phyloP scores from a whole-genome alignment of 805 yeast species.

The Ogataea chonburiensis region DNA sequence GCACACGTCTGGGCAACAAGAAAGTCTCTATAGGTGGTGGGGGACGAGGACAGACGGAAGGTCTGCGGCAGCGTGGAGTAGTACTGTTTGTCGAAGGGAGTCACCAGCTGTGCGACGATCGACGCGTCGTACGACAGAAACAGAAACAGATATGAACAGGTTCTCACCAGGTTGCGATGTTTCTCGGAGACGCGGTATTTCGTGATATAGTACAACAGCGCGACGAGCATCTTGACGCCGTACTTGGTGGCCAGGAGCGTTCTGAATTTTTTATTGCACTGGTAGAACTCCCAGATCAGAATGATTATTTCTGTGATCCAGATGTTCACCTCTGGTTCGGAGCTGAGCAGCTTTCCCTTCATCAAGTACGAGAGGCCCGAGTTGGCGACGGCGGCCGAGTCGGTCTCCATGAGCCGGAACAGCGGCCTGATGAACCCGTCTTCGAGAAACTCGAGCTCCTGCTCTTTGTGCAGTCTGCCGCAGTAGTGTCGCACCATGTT shows the following conservation, averaged over 20 bases:
- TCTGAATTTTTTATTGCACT: constrained; percentile 63
- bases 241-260: constrained; percentile 40
- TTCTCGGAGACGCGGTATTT: constrained; percentile 42
- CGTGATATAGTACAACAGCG: constrained; percentile 56
- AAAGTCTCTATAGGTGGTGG: constrained; percentile 61
- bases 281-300: constrained; percentile 73
- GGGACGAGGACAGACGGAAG: constrained; percentile 41
- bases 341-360: constrained; percentile 22
- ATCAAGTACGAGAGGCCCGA: constrained; percentile 28
- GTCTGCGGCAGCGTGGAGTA: constrained; percentile 52
- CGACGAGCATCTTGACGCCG: constrained; percentile 52
- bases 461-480: constrained; percentile 52
- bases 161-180: constrained; percentile 45
- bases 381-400: constrained; percentile 15
- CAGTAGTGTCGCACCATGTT: constrained; percentile 52
- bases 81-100: constrained; percentile 43
- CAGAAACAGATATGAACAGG: constrained; percentile 51
- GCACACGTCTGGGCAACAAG: constrained; percentile 51
- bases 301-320: constrained; percentile 62
- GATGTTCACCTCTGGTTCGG: constrained; percentile 27
- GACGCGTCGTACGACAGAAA: constrained; percentile 41
- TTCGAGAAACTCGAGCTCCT: constrained; percentile 51
- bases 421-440: constrained; percentile 48
- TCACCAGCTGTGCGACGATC: constrained; percentile 41
- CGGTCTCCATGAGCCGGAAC: constrained; percentile 40